Evolutionary conservation across 2,329 filamentous ascomycete genomes (phyloP).

Genomic region (Aspergillus fischeri): DNA sequence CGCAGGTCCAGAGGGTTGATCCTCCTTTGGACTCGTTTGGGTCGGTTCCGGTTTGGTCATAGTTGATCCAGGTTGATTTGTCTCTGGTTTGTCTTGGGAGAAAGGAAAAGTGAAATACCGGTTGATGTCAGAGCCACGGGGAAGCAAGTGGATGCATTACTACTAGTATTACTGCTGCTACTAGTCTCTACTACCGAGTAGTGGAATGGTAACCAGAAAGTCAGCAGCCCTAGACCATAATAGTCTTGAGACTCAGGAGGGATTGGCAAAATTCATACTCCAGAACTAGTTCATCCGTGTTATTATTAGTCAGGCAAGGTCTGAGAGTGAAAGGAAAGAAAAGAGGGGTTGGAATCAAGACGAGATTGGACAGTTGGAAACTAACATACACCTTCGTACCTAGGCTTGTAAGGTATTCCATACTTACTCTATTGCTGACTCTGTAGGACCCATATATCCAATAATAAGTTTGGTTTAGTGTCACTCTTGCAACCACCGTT

Average conservation of each 20-base stretch:
- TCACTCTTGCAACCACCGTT: constrained; percentile 27
- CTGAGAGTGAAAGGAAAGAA: constrained; percentile 1
- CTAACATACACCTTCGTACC: neutral
- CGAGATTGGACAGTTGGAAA: constrained; percentile 6
- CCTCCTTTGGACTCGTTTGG: constrained; percentile 34
- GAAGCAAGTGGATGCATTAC: constrained; percentile 29
- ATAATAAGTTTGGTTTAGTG: constrained; percentile 29
- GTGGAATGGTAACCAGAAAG: constrained; percentile 17
- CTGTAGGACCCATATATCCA: constrained; percentile 32
- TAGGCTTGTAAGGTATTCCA: neutral
- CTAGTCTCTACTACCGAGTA: constrained; percentile 12
- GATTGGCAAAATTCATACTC: neutral
- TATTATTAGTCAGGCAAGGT: neutral
- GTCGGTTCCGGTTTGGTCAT: constrained; percentile 27
- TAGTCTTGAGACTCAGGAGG: neutral
- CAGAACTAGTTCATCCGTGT: neutral
- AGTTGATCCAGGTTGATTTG: constrained; percentile 20
- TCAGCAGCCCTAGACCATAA: constrained; percentile 9
- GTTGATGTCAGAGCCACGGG: constrained; percentile 36
- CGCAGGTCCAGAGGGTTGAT: constrained; percentile 39
- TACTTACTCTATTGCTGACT: constrained; percentile 11
- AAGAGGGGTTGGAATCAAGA: constrained; percentile 11
- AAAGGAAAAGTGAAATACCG: constrained; percentile 26
- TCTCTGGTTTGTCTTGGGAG: constrained; percentile 23
- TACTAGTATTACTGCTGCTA: neutral